These are phyloP conservation scores for Boletus subcaerulescens DNA, from an alignment of 768 basidiomycete species.

Conservation along the genomic window DNA sequence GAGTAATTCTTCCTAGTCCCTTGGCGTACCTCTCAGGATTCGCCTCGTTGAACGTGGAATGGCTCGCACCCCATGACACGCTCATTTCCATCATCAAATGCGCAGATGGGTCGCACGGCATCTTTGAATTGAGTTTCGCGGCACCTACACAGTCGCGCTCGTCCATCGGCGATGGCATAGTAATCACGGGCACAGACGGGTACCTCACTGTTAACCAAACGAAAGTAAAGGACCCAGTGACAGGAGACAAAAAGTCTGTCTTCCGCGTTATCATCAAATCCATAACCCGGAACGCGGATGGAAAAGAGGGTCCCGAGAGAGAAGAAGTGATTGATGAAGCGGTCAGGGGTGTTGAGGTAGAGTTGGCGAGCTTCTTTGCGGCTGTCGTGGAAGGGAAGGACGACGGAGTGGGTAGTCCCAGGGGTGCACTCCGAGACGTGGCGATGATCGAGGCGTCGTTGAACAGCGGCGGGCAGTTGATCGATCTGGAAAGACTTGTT, in stretches of 20 bases:
- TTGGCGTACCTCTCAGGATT: conserved; percentile 59
- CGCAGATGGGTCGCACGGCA: conserved; percentile 53
- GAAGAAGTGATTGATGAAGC: conserved; percentile 47
- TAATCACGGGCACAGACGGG: conserved; percentile 62
- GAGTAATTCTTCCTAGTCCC: conserved; percentile 52
- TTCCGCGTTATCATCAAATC: conserved; percentile 41
- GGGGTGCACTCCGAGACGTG: conserved; percentile 66
- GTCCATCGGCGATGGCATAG: conserved; percentile 23
- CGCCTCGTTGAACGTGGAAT: conserved; percentile 65
- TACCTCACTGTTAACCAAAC: conserved; percentile 49
- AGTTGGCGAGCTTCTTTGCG: conserved; percentile 58
- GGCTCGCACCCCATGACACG: conserved; percentile 79
- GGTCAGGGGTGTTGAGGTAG: conserved; percentile 51
- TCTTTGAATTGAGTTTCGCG: conserved; percentile 61
- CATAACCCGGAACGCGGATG: conserved; percentile 19
- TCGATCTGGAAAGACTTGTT: conserved; percentile 50
- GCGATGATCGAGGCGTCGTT: conserved; percentile 77
- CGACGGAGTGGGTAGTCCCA: conserved; percentile 58
- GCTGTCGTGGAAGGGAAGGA: conserved; percentile 46
- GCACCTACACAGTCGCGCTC: conserved; percentile 46
- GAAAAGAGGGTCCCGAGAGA: conserved; percentile 32
- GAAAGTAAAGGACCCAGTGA: conserved; percentile 22
- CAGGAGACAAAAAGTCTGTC: conserved; percentile 23
- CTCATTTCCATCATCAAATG: conserved; percentile 53
- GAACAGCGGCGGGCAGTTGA: conserved; percentile 57